These are phyloP conservation scores for Calonectria pseudoreteaudii DNA, from an alignment of 2,329 filamentous ascomycete species.

Conservation along the genomic window DNA sequence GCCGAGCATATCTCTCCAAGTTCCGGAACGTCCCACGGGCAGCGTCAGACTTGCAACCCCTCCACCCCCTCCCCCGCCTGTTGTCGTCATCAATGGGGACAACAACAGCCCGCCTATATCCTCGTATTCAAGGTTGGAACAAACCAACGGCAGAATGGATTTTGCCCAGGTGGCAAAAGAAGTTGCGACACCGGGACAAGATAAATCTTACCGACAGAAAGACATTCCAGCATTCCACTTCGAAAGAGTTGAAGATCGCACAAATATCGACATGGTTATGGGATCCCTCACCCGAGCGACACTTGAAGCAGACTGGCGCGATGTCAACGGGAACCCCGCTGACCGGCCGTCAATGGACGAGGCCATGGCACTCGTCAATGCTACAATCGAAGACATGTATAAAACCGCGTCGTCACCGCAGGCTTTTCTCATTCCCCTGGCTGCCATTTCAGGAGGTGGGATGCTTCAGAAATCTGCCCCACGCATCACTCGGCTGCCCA, in stretches of 20 bases:
- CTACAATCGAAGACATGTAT: conserved; percentile 65
- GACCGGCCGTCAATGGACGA: conserved; percentile 63
- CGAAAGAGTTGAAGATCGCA: conserved; percentile 57
- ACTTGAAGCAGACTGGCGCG: conserved; percentile 63
- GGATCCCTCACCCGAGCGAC: conserved; percentile 65
- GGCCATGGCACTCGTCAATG: conserved; percentile 64
- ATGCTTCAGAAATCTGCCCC: conserved; percentile 59
- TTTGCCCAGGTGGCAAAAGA: conserved; percentile 40
- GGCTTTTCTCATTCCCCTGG: conserved; percentile 69
- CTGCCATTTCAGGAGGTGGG: conserved; percentile 66
- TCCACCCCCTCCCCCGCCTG: conserved; percentile 58
- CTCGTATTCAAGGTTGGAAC: background rate
- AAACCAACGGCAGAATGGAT: conserved; percentile 17
- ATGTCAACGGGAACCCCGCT: conserved; percentile 57
- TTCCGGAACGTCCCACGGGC: conserved; percentile 66
- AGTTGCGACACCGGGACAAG: conserved; percentile 18
- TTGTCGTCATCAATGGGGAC: conserved; percentile 38
- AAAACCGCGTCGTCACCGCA: conserved; percentile 63
- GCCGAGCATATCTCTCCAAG: conserved; percentile 55
- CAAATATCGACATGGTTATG: conserved; percentile 69
- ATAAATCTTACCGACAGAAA: conserved; percentile 14
- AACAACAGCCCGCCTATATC: background rate
- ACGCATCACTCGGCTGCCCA: conserved; percentile 57
- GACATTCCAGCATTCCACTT: conserved; percentile 48
- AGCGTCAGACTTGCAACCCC: conserved; percentile 73